Conservation (phyloP, 306 rosid genomes). For the Prunus kanzakura region DNA sequence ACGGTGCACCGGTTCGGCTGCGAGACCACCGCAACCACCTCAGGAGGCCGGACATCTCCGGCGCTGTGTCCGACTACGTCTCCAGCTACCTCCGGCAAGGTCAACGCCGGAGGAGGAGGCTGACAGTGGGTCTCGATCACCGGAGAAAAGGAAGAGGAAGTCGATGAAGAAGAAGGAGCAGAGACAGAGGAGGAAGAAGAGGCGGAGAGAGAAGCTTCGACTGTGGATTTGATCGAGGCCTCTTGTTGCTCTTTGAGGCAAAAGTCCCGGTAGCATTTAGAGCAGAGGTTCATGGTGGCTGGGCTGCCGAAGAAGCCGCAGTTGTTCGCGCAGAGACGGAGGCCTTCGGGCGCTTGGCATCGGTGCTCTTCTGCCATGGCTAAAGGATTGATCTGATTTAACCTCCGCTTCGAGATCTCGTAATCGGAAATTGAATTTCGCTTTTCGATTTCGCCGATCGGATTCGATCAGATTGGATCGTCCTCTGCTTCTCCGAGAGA, state of each 20-base stretch:
- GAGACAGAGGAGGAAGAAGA: not conserved
- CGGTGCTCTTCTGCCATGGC: slow-evolving; percentile 90
- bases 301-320: slow-evolving; percentile 94
- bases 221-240: slow-evolving; percentile 75
- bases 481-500: not conserved
- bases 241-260: slow-evolving; percentile 60
- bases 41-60: slow-evolving; percentile 1
- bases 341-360: slow-evolving; percentile 84
- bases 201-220: slow-evolving; percentile 60
- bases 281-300: slow-evolving; percentile 87
- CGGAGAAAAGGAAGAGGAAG: not conserved
- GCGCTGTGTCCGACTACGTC: slow-evolving; percentile 8
- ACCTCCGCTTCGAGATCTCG: slow-evolving; percentile 4
- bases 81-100: slow-evolving; percentile 20
- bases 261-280: slow-evolving; percentile 75
- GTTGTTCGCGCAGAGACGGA: slow-evolving; percentile 80
- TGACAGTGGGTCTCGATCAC: slow-evolving; percentile 16
- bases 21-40: not conserved
- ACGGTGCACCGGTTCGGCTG: slow-evolving; percentile 60
- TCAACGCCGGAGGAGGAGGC: slow-evolving; percentile 26
- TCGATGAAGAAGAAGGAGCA: not conserved
- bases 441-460: not conserved
- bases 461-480: not conserved
- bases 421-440: not conserved
- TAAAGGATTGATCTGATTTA: not conserved